These are phyloP conservation scores for Chaetomium strumarium DNA, from an alignment of 2,329 filamentous ascomycete genomes.

Conservation along the genomic window DNA sequence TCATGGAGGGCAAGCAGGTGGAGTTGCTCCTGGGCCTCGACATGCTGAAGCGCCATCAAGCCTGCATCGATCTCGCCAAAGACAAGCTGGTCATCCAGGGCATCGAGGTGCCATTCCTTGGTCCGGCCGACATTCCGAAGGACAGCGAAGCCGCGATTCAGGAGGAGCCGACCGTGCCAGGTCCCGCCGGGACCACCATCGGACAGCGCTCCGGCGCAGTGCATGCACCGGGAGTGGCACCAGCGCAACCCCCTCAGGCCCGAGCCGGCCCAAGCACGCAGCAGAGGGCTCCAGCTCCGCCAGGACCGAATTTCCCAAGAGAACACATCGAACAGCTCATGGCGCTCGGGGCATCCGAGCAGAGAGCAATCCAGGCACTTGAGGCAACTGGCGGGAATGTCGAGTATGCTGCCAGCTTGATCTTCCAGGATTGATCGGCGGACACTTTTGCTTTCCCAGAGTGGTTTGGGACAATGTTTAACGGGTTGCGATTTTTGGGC, in stretches of 20 bases:
- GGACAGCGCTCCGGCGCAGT: conserved; percentile 78
- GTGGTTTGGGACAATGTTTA: neutral
- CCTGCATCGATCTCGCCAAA: conserved; percentile 78
- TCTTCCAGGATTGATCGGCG: conserved; percentile 48
- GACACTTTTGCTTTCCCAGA: neutral
- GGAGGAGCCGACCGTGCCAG: conserved; percentile 76
- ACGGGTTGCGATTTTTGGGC: neutral
- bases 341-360: conserved; percentile 68
- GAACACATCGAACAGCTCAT: conserved; percentile 71
- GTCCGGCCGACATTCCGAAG: conserved; percentile 92
- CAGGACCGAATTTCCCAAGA: conserved; percentile 42
- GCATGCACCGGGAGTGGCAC: conserved; percentile 13
- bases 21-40: conserved; percentile 89
- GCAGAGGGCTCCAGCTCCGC: conserved; percentile 21
- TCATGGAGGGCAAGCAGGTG: conserved; percentile 98
- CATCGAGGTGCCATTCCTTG: conserved; percentile 81
- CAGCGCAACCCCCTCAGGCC: conserved; percentile 16
- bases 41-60: conserved; percentile 95
- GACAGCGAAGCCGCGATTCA: conserved; percentile 65
- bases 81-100: conserved; percentile 85
- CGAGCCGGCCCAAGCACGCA: conserved; percentile 25
- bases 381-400: conserved; percentile 80
- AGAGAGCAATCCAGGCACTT: conserved; percentile 73
- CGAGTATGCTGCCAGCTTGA: conserved; percentile 76
- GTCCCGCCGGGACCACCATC: conserved; percentile 83